phyloP scores from a whole-genome alignment of 306 rosid species.

The Argentina anserina region DNA sequence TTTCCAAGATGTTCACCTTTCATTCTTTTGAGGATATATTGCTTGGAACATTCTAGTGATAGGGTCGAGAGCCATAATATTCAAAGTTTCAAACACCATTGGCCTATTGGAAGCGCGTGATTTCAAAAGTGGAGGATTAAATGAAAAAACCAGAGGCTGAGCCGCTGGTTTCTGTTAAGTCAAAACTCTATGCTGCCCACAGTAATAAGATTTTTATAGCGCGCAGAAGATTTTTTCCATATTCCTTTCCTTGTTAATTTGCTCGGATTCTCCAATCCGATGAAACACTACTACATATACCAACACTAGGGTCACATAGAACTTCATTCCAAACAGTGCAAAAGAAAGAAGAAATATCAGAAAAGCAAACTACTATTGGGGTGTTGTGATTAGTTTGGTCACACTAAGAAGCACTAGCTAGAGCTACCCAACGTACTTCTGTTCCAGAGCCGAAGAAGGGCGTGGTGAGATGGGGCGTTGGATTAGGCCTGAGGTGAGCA shows the following conservation, averaged over 20 bases:
- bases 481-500: conserved; percentile 81
- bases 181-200: conserved; percentile 46
- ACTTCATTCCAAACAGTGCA: conserved; percentile 1
- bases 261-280: background rate
- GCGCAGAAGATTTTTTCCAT: background rate
- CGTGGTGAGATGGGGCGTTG: conserved; percentile 75
- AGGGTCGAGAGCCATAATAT: background rate
- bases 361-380: background rate
- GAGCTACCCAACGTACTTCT: background rate
- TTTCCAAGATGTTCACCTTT: background rate
- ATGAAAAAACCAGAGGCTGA: conserved; percentile 47
- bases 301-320: background rate
- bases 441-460: background rate
- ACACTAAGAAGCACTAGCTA: background rate
- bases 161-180: conserved; percentile 59
- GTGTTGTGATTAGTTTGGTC: background rate
- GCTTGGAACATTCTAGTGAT: background rate
- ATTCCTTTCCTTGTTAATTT: background rate
- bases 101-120: background rate
- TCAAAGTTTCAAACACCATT: background rate
- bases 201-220: conserved; percentile 14
- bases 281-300: background rate
- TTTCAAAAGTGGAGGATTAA: background rate
- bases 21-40: background rate
- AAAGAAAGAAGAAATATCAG: background rate